Evolutionary conservation across 805 yeast genomes (phyloP), one percentile per base, ranked within the genome.

Genomic region (Priceomyces carsonii): DNA sequence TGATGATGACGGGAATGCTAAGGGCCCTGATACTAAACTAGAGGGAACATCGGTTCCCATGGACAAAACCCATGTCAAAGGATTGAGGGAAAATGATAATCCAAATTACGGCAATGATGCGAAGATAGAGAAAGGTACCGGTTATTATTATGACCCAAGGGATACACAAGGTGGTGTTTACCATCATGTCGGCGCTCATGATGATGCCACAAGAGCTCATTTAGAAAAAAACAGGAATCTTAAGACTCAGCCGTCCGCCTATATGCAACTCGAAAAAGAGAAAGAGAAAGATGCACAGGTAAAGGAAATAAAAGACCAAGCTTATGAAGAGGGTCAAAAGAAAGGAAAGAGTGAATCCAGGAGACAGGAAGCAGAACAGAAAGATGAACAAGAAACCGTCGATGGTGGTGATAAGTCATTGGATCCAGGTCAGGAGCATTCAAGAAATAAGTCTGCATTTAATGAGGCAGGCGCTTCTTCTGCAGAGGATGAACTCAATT

Each of bases 91-190:
- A 10, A 61, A 61, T 41, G 29, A 27, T n/a, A 36, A 48, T 17
- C 66, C 64, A 3, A 35, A 37, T 3, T 63, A 61, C 43, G 53
- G 50, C 18, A 51, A 61, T 37, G 61, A 55, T 27, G 65, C 69
- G 18, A 42, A 38, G 22, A 45, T 46, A 10, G 45, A 37, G 7
- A 36, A 50, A 22, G 69, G 69, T 19, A 42, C 48, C 8, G 69
- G 69, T 8, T 43, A 45, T 32, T 63, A 53, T 39, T 63, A 48
- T 38, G 59, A 61, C 32, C 68, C 69, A 8, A 50, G 43, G 39
- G 68, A 62, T 42, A 61, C 68, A 21, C 67, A 62, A 41, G 65
- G 64, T 17, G 63, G 66, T 14, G 38, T 48, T 30, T 55, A 55
- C 36, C 39, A 40, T 18, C 25, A 42, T 26, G 26, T 29, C 17